Evolutionary conservation across 208 protist genomes (phyloP), one percentile per base, ranked within the genome.

Genomic region (Wallacemonas sp.): DNA sequence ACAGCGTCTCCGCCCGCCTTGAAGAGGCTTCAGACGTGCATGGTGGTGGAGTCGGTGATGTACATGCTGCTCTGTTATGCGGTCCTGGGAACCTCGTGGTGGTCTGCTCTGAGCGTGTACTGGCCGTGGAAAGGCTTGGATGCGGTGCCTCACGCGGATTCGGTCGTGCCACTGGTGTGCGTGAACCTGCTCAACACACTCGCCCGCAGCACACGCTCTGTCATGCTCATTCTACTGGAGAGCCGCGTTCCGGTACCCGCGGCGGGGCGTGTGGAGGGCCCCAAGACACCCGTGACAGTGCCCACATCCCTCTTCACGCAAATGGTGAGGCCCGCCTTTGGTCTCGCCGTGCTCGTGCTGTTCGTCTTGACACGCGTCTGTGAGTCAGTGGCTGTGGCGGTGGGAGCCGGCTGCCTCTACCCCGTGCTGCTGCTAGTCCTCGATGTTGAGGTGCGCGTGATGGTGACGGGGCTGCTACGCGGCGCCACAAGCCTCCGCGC

Each of bases 51-150:
- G 50, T 78, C 87, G 3, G 39, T 71, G 12, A 10, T 91, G 37
- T 92, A 91, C 73, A 71, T 85, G 3, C 30, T 42, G 3, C 58
- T 53, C 17, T 93, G 90, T 70, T 90, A 81, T 55, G 55, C 73
- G 1, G 68, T 84, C 22, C 63, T 81, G 38, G 22, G 41, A 1
- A 37, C 53, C 24, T 53, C 61, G 36, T 52, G 46, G 32, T 37
- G 24, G 33, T 17, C 32, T 8, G 66, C 63, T 37, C 39, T 30
- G 6, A 6, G 17, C 19, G 27, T 8, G 8, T 44, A 15, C 34
- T 44, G 29, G 29, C 24, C 50, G 22, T 26, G 15, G 50, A 9
- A 19, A 4, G 5, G 30, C 17, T 8, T 67, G 19, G 68, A 64
- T 19, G 63, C 65, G 15, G 72, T 27, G 12, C 42, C 37, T 15